These are phyloP conservation scores for Torrubiellomyces zombiae DNA, from an alignment of 2,329 filamentous ascomycete genomes.

Conservation along the genomic window DNA sequence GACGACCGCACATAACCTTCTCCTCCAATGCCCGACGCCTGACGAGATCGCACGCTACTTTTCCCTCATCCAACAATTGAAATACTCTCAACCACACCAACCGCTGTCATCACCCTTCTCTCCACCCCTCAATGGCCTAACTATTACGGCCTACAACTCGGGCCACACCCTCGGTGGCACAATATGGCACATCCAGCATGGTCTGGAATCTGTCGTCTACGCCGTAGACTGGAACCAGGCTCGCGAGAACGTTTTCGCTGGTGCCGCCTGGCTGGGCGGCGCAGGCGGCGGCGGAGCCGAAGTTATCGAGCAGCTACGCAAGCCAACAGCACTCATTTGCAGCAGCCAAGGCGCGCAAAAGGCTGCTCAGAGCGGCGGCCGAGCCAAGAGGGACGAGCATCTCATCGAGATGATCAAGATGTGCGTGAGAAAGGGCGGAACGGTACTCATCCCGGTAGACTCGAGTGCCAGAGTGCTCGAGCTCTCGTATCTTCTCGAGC, in stretches of 20 bases:
- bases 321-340: constrained; percentile 86
- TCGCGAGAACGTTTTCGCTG: constrained; percentile 86
- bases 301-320: constrained; percentile 82
- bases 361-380: constrained; percentile 51
- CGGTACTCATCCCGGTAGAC: constrained; percentile 83
- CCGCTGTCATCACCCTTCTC: constrained; percentile 76
- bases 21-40: constrained; percentile 53
- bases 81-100: constrained; percentile 93
- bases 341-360: constrained; percentile 68
- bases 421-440: constrained; percentile 68
- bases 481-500: constrained; percentile 79
- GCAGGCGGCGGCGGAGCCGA: constrained; percentile 67
- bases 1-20: constrained; percentile 34
- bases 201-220: constrained; percentile 91
- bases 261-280: constrained; percentile 83
- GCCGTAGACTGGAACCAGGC: constrained; percentile 97
- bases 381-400: constrained; percentile 70
- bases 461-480: constrained; percentile 91
- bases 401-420: constrained; percentile 68
- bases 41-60: constrained; percentile 93
- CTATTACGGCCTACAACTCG: constrained; percentile 90
- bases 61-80: constrained; percentile 73
- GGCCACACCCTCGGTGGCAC: constrained; percentile 92
- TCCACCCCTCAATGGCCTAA: constrained; percentile 75
- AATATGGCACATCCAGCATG: constrained; percentile 97